Evolutionary conservation across 106 monocot genomes (phyloP), one percentile per base, ranked within the genome.

Genomic region (Phalaenopsis equestris): DNA sequence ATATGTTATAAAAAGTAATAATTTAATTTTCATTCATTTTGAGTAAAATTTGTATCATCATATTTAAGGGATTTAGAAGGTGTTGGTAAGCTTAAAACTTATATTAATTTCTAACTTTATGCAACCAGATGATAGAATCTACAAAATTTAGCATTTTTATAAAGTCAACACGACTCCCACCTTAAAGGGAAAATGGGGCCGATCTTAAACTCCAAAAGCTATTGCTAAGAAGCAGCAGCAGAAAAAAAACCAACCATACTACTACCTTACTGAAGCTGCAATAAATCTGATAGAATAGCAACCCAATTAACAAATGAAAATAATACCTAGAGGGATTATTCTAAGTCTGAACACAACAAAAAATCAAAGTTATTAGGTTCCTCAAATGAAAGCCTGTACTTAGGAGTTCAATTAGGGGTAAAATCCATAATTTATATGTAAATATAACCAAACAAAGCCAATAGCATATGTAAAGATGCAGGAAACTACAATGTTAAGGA

Each of bases 101-200:
- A 70, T 68, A 70, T 47, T 6, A 70, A 68, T 61, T 56, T 49
- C 41, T 68, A 80, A 42, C 80, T 70, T n/a, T 7, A n/a, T 61
- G 21, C 5, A 61, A 61, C 23, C n/a, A 61, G 21, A 61, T 5
- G n/a, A 61, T n/a, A 18, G 61, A 61, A 61, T 4, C 21, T 21
- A 61, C n/a, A 4, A 18, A 21, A 5, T n/a, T 61, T 6, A 61
- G 4, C 61, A 21, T 21, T 61, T 52, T 52, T 52, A 52, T 6
- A 61, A 41, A 39, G 11, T n/a, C 39, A 38, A 38, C 70, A 70
- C 38, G 39, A 36, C 70, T 70, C 70, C 70, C 70, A 70, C 70
- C 70, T 70, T 70, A 38, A 70, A 39, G 64, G 23, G 56, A 73
- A 73, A 52, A 74, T 15, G 30, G 30, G 37, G 12, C 1, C 41